Evolutionary conservation across 2,329 filamentous ascomycete species (phyloP).

Genomic region (Tolypocladium inflatum): DNA sequence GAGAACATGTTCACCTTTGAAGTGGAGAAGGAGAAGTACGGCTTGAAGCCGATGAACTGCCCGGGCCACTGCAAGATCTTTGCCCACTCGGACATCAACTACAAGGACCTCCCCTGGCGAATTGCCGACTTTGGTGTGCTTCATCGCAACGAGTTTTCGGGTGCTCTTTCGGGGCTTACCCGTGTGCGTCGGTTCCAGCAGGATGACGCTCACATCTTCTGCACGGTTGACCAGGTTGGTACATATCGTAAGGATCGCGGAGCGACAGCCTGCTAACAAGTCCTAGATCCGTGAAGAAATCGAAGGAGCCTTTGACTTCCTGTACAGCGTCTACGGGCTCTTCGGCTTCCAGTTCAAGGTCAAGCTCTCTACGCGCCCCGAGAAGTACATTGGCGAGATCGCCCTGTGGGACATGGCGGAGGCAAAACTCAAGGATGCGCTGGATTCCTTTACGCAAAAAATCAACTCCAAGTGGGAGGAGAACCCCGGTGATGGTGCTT

Average conservation of each 20-base stretch:
- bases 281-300: conserved; percentile 42
- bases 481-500: conserved; percentile 91
- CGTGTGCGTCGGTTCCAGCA: conserved; percentile 91
- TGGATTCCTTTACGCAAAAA: conserved; percentile 62
- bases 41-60: conserved; percentile 97
- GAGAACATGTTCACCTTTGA: conserved; percentile 81
- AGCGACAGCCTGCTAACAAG: neutral
- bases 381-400: conserved; percentile 80
- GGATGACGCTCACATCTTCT: conserved; percentile 96
- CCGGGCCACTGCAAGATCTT: conserved; percentile 90
- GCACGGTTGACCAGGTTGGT: conserved; percentile 34
- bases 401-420: conserved; percentile 88
- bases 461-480: conserved; percentile 69
- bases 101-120: conserved; percentile 76
- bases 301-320: conserved; percentile 76
- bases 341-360: conserved; percentile 67
- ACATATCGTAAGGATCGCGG: neutral
- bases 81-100: conserved; percentile 71
- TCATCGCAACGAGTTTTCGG: conserved; percentile 91
- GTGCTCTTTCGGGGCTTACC: conserved; percentile 81
- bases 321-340: conserved; percentile 63
- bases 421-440: conserved; percentile 64
- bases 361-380: conserved; percentile 82
- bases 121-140: conserved; percentile 94
- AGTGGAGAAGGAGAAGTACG: conserved; percentile 63